Conservation (phyloP, 2,329 filamentous ascomycete species). For the Fusarium nelsonii region DNA sequence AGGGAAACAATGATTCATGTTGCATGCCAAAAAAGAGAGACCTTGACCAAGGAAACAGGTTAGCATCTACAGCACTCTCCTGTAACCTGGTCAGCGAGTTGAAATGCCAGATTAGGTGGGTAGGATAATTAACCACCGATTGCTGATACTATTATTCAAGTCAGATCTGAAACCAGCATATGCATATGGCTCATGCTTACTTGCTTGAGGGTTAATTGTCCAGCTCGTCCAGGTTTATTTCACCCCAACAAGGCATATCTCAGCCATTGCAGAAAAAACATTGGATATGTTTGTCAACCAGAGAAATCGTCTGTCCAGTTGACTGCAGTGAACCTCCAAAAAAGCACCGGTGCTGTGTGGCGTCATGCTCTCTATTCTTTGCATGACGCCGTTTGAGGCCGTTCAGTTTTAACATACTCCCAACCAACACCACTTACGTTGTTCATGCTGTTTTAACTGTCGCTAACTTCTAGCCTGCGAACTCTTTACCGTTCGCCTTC, state of each 20-base stretch:
- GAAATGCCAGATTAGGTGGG: conserved; percentile 23
- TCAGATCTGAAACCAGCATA: conserved; percentile 27
- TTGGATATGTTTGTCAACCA: not conserved
- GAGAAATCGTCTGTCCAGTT: conserved; percentile 12
- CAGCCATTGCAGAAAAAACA: conserved; percentile 11
- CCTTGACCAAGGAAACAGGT: not conserved
- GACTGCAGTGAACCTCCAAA: conserved; percentile 10
- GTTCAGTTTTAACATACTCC: conserved; percentile 21
- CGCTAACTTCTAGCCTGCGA: conserved; percentile 8
- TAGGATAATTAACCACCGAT: not conserved
- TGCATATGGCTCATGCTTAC: conserved; percentile 11
- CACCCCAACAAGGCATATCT: conserved; percentile 24
- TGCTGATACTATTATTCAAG: not conserved
- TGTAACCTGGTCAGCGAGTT: conserved; percentile 1
- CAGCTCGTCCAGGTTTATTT: conserved; percentile 39
- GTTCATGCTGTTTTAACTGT: not conserved
- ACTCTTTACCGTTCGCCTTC: conserved; percentile 31
- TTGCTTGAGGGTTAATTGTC: conserved; percentile 7
- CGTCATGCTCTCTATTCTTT: conserved; percentile 38
- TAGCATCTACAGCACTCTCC: conserved; percentile 2
- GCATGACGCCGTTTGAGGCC: conserved; percentile 39
- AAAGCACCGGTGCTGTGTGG: conserved; percentile 27
- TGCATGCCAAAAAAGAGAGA: not conserved
- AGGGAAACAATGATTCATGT: conserved; percentile 21
- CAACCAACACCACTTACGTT: conserved; percentile 2